Conservation (phyloP, 805 yeast genomes). For the Saccharomycopsis sp. region DNA sequence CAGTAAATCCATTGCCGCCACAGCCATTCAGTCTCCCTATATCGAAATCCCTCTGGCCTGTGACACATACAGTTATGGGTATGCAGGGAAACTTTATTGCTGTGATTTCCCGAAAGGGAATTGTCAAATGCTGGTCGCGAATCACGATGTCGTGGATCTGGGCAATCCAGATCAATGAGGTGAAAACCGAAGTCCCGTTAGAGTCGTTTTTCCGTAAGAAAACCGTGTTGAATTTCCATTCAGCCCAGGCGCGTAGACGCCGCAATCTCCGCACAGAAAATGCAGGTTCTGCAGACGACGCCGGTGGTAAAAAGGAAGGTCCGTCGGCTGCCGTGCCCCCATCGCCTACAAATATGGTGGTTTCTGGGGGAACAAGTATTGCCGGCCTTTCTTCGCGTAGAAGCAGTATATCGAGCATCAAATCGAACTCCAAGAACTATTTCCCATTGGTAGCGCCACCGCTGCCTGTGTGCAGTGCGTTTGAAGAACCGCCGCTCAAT, state of each 20-base stretch:
- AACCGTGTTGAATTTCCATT: conserved; percentile 36
- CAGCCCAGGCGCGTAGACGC: conserved; percentile 32
- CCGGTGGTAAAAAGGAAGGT: background rate
- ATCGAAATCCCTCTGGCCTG: conserved; percentile 50
- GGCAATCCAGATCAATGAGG: conserved; percentile 37
- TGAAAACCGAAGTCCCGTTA: conserved; percentile 35
- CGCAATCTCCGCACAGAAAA: conserved; percentile 5
- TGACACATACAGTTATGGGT: conserved; percentile 49
- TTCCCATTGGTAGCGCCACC: conserved; percentile 27
- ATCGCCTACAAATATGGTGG: background rate
- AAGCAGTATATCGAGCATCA: conserved; percentile 14
- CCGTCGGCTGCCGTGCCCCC: background rate
- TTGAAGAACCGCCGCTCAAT: conserved; percentile 20
- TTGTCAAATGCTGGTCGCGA: conserved; percentile 57
- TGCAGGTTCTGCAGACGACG: conserved; percentile 6
- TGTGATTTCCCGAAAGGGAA: conserved; percentile 45
- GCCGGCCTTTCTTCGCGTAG: conserved; percentile 17
- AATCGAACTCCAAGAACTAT: conserved; percentile 30
- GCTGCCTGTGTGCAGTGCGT: conserved; percentile 22
- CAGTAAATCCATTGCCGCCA: conserved; percentile 39
- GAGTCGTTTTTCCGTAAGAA: conserved; percentile 56
- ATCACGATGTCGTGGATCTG: conserved; percentile 49
- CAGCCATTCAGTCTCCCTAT: conserved; percentile 39
- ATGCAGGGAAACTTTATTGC: conserved; percentile 54
- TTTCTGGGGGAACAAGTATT: conserved; percentile 2